Conservation (phyloP, 768 basidiomycete genomes). For the Russula sp. region DNA sequence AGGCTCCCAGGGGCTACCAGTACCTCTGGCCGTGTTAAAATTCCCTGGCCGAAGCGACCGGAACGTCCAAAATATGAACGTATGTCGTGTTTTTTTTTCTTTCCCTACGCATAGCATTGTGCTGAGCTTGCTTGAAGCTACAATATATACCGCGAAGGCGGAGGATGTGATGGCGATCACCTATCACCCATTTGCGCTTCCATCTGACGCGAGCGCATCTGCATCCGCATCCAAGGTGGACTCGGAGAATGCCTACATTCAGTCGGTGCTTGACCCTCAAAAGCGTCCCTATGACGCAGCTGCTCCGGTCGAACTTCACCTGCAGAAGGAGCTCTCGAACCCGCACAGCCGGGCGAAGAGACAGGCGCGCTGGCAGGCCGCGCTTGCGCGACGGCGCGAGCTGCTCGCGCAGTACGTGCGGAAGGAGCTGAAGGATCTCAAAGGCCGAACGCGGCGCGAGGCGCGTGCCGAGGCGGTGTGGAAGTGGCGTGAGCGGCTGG, state of each 20-base stretch:
- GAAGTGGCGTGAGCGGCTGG: constrained; percentile 60
- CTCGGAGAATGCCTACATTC: constrained; percentile 53
- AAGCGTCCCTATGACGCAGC: constrained; percentile 43
- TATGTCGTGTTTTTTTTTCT: constrained; percentile 28
- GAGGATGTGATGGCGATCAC: constrained; percentile 63
- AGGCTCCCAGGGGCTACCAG: constrained; percentile 38
- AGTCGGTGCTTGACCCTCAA: constrained; percentile 39
- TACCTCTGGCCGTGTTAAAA: constrained; percentile 32
- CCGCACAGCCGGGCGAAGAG: constrained; percentile 82
- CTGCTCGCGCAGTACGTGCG: constrained; percentile 48
- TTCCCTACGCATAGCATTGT: background rate
- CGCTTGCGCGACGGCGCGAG: constrained; percentile 40
- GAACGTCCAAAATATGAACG: constrained; percentile 40
- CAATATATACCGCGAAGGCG: constrained; percentile 56
- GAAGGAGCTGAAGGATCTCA: constrained; percentile 44
- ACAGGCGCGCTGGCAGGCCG: constrained; percentile 65
- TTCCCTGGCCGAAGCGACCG: constrained; percentile 66
- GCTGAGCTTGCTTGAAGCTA: constrained; percentile 35
- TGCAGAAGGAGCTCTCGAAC: constrained; percentile 69
- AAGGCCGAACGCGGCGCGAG: constrained; percentile 55
- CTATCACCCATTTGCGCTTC: constrained; percentile 57
- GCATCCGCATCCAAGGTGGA: constrained; percentile 35
- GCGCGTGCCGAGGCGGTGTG: constrained; percentile 70
- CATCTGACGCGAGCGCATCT: constrained; percentile 27
- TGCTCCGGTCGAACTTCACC: constrained; percentile 58